A percentile compares a stretch with the other conserved stretches of the same genome.
These are phyloP conservation scores for Torrubiella hemipterigena DNA, from an alignment of 2,329 filamentous ascomycete species.

Conservation along the genomic window DNA sequence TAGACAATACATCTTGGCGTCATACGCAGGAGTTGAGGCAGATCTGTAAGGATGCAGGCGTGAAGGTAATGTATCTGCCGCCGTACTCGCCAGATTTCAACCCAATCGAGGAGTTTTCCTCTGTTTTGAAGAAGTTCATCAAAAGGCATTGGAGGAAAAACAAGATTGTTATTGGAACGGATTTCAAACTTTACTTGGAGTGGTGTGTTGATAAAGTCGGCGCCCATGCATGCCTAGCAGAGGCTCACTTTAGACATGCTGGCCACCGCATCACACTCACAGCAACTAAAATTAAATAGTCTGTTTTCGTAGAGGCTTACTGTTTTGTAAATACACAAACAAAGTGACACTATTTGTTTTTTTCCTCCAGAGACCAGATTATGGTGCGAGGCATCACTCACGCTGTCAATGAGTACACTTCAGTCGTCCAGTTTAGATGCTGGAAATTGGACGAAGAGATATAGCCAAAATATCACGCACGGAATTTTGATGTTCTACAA, in stretches of 20 bases:
- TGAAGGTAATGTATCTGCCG: slow-evolving; percentile 7
- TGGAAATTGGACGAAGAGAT: too few species aligned
- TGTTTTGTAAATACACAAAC: too few species aligned
- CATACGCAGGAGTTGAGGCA: slow-evolving; percentile 13
- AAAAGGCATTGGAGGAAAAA: slow-evolving; percentile 8
- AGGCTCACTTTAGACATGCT: slow-evolving; percentile 7
- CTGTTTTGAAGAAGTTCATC: slow-evolving; percentile 10
- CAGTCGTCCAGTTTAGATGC: too few species aligned
- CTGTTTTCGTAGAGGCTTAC: too few species aligned
- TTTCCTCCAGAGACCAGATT: too few species aligned
- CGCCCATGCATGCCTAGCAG: background rate
- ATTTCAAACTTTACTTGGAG: slow-evolving; percentile 10
- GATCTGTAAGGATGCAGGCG: slow-evolving; percentile 13
- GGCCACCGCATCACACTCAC: background rate
- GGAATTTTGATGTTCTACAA: too few species aligned
- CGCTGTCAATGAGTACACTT: too few species aligned
- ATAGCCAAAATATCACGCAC: too few species aligned
- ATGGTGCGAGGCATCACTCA: too few species aligned
- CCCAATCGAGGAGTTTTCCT: slow-evolving; percentile 13
- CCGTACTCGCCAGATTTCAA: slow-evolving; percentile 14
- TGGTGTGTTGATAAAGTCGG: slow-evolving; percentile 11
- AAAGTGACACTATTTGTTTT: too few species aligned
- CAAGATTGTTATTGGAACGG: slow-evolving; percentile 8
- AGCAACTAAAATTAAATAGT: too few species aligned
- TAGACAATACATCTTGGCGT: slow-evolving; percentile 21